Base-by-base conservation (phyloP, 352 stramenopile genomes). In the Phytopythium delawarense region DNA sequence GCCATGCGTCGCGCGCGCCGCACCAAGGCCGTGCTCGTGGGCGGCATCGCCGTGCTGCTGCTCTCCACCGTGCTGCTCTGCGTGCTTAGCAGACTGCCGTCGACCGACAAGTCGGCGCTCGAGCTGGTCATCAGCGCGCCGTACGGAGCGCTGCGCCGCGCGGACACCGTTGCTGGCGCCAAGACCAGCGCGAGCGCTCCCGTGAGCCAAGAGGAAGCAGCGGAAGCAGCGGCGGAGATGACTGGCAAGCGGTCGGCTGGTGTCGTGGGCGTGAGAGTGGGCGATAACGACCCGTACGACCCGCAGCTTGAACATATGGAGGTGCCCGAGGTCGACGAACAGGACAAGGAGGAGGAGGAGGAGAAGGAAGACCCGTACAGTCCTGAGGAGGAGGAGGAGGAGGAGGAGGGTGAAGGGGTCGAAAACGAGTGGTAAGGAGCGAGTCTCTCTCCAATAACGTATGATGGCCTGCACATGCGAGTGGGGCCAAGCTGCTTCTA, bases 1-100 rank as follows among this genome's bases (percentile, higher is more conserved):
- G 20, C 55, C 7, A 39, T 62, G 7, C 65, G 65, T 51, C 65
- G 62, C 51, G 56, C 56, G 4, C n/a, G 60, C 9, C 69, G 62
- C 28, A 64, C 15, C 62, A 74, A 74, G 40, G 8, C 67, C 28
- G 39, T 74, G 42, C 8, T 69, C n/a, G 28, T 50, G 35, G 23
- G 35, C 16, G 54, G 54, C 18, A 50, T 50, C 21, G 25, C 11
- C 13, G 40, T 59, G 35, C 46, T 59, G 54, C 39, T 59, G 9
- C 4, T 50, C 4, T 59, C 54, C 9, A 50, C 54, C 9, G 15
- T 49, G 34, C 54, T 59, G 54, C 39, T 59, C 2, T 23, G 23
- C 15, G 39, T 50, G 39, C 54, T 59, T 18, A 59, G 35, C 54
- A 48, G 35, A 6, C 37, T 59, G 32, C 54, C 54, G 40, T 6